Evolutionary conservation across 2,329 filamentous ascomycete genomes (phyloP).

Genomic region (Phialemonium atrogriseum): DNA sequence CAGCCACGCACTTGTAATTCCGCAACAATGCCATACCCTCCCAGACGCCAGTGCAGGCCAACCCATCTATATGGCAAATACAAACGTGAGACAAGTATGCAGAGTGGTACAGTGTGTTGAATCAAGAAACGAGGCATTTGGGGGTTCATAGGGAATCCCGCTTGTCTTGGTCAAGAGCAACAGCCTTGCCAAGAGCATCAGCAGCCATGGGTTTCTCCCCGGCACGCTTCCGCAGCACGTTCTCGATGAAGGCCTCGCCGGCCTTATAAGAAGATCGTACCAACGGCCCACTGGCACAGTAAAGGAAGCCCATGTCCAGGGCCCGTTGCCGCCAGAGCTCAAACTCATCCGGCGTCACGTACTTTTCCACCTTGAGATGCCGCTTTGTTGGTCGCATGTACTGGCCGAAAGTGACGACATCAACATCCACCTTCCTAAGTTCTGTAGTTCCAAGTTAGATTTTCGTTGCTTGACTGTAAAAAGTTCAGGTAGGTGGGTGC

Average conservation of each 20-base stretch:
- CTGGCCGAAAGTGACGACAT: constrained; percentile 98
- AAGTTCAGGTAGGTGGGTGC: constrained; percentile 9
- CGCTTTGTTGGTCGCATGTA: constrained; percentile 99
- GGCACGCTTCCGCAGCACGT: constrained; percentile 79
- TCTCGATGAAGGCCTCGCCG: constrained; percentile 97
- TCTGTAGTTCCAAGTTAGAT: constrained; percentile 34
- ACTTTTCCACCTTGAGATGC: constrained; percentile 94
- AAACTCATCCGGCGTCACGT: constrained; percentile 85
- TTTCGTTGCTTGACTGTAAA: neutral
- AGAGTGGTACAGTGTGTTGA: no score
- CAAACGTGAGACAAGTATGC: no score
- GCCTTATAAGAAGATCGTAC: constrained; percentile 97
- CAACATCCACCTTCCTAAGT: constrained; percentile 71
- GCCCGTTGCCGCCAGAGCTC: constrained; percentile 86
- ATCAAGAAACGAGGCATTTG: no score
- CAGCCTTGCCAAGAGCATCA: constrained; percentile 27
- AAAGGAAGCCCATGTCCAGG: constrained; percentile 91
- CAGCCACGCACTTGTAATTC: no score
- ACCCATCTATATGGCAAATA: no score
- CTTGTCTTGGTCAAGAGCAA: constrained; percentile 23
- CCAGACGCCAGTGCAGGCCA: no score
- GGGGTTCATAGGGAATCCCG: constrained; percentile 1
- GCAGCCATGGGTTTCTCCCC: constrained; percentile 29
- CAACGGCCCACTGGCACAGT: constrained; percentile 87
- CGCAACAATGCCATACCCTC: no score